Evolutionary conservation across 2,329 filamentous ascomycete species (phyloP), one percentile per base, ranked within the genome.

Genomic region (Phaeosphaeriaceae sp.): DNA sequence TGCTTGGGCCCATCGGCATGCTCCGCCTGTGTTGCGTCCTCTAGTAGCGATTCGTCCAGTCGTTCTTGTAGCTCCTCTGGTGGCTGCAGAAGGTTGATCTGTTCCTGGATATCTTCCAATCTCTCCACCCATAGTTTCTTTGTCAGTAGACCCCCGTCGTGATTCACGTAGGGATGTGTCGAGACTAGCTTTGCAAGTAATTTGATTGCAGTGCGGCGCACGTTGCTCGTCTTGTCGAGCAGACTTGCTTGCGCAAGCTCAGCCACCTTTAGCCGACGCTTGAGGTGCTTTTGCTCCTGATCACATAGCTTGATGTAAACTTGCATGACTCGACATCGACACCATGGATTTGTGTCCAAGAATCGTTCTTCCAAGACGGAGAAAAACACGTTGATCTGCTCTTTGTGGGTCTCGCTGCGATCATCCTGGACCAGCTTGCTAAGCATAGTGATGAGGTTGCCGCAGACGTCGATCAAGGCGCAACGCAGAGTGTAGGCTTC

Each of bases 161-260:
- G 64, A 7, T 63, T 65, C 1, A 64, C 66, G 71, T 97, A 99
- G 1, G 95, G 95, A 76, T 99, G 95, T 0, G 94, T 97, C 63
- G 94, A 93, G 69, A 99, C 92, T 7, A 99, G 83, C 46, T 91
- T 91, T 6, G 90, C 91, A 1, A 99, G 84, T 7, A 99, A 82
- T 78, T 97, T 98, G 76, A 99, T 95, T 2, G 95, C 94, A 75
- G 98, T 98, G 58, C 94, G 88, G 61, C 95, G 87, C 30, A 99
- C 95, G 71, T 98, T 97, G 79, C 95, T 99, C 80, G 94, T 98
- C 84, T 97, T 98, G 81, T 99, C 96, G 77, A 97, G 92, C 2
- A 99, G 83, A 77, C 94, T 98, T 68, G 92, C 88, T 56, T 91
- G 89, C 1, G 95, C 94, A 24, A 97, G 83, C 75, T 97, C 93